Base-by-base conservation (phyloP, 73 alveolate species). In the Paramecium sonneborni region DNA sequence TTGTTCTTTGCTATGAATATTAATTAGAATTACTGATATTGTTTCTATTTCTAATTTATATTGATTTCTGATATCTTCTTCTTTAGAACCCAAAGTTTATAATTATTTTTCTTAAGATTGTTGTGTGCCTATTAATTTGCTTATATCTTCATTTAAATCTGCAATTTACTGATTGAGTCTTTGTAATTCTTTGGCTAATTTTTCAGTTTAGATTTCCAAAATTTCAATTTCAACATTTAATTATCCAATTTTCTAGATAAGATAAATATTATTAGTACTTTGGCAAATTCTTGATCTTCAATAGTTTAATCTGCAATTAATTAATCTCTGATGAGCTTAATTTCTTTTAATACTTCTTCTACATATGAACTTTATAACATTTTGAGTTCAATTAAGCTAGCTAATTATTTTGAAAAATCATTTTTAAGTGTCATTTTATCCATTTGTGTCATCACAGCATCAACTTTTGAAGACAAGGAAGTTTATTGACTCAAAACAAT, bases 211-310 rank as follows among this genome's bases (percentile, higher is more conserved):
- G 9, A 30, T 30, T 43, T 79, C 90, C 28, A 79, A 79, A 1
- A 79, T 79, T 79, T 79, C 90, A 12, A 79, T 79, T 26, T 79
- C 90, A 6, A 79, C 90, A 79, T 79, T 79, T n/a, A 79, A 41
- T 43, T 79, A 43, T 20, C 90, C 90, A 44, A 79, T 79, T 79
- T 39, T 79, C 90, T 79, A 79, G 32, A 34, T 32, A 14, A 32
- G 1, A 79, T 39, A 79, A 20, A 41, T 79, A 79, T 5, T 39
- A 2, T 30, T 15, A 12, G 35, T 79, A 79, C 90, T 43, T 79
- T 79, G 1, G 90, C 90, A 44, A 79, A 79, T 44, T 79, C 90
- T 79, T 38, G 18, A 79, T 79, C 90, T 26, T 79, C 90, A 0
- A 79, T 56, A 12, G 74, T 46, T 44, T 79, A 23, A 79, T 79